Evolutionary conservation across 352 stramenopile species (phyloP).

Genomic region (Phytopythium litorale): DNA sequence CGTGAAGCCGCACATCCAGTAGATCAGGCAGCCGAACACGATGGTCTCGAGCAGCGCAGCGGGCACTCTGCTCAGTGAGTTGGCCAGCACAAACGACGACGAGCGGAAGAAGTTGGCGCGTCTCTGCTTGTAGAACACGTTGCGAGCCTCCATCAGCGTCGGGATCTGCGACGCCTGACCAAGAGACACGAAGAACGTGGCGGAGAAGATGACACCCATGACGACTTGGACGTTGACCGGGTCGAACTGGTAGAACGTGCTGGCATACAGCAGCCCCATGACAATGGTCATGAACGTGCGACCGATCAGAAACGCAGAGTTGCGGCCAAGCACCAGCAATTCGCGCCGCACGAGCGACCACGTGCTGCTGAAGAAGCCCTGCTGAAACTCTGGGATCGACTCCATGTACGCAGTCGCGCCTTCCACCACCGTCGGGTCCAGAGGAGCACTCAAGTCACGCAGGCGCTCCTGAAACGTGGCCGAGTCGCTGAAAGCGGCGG

Average conservation of each 20-base stretch:
- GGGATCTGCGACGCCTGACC: conserved; percentile 70
- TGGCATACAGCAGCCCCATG: conserved; percentile 40
- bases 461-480: conserved; percentile 12
- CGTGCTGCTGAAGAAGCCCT: conserved; percentile 24
- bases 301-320: conserved; percentile 34
- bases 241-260: conserved; percentile 40
- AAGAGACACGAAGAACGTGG: conserved; percentile 71
- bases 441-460: conserved; percentile 15
- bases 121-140: conserved; percentile 41
- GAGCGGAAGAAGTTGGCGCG: conserved; percentile 47
- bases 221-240: conserved; percentile 35
- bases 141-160: conserved; percentile 68
- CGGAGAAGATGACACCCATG: conserved; percentile 79
- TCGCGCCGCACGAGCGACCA: conserved; percentile 39
- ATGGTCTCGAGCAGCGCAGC: conserved; percentile 55
- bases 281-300: conserved; percentile 35
- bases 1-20: conserved; percentile 71
- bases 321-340: conserved; percentile 45
- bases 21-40: conserved; percentile 75
- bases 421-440: conserved; percentile 12
- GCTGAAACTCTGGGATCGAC: conserved; percentile 36
- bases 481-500: conserved; percentile 20
- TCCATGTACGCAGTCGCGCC: conserved; percentile 78
- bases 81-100: conserved; percentile 63
- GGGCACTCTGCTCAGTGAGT: conserved; percentile 28